These are phyloP conservation scores for Colletotrichum sp. DNA, from an alignment of 2,329 filamentous ascomycete genomes.

Conservation along the genomic window DNA sequence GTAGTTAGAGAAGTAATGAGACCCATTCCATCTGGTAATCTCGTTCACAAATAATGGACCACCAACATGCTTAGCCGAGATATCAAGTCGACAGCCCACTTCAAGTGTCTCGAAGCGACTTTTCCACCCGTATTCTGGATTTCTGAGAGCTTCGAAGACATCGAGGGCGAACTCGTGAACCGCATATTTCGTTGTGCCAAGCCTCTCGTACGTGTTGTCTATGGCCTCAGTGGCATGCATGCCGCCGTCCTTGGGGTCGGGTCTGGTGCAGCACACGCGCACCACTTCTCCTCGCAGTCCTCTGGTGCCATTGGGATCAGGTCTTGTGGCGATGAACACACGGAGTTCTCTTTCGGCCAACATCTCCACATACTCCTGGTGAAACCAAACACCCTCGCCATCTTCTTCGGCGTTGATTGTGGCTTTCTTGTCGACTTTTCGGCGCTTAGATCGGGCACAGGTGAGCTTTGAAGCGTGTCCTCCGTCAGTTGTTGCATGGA, in stretches of 20 bases:
- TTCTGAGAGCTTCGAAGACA: background rate
- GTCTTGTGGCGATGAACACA: background rate
- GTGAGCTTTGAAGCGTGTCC: background rate
- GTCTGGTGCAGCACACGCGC: background rate
- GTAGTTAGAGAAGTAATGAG: background rate
- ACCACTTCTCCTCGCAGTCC: background rate
- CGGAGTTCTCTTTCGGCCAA: background rate
- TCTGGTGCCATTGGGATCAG: background rate
- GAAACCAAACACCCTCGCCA: background rate
- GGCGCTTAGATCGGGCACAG: background rate
- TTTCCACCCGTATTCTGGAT: background rate
- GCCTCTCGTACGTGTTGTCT: background rate
- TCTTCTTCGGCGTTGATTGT: background rate
- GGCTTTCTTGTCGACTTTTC: background rate
- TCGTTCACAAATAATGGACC: background rate
- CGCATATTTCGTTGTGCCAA: background rate
- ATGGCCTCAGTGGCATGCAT: background rate
- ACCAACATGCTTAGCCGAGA: background rate
- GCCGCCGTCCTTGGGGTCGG: background rate
- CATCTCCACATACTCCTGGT: background rate
- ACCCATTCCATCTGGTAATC: background rate
- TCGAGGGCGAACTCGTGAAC: background rate
- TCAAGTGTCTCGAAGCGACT: background rate
- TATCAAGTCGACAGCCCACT: background rate
- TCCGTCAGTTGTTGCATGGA: background rate